Conservation (phyloP, 179 eudicot genomes). For the Dionaea muscipula region DNA sequence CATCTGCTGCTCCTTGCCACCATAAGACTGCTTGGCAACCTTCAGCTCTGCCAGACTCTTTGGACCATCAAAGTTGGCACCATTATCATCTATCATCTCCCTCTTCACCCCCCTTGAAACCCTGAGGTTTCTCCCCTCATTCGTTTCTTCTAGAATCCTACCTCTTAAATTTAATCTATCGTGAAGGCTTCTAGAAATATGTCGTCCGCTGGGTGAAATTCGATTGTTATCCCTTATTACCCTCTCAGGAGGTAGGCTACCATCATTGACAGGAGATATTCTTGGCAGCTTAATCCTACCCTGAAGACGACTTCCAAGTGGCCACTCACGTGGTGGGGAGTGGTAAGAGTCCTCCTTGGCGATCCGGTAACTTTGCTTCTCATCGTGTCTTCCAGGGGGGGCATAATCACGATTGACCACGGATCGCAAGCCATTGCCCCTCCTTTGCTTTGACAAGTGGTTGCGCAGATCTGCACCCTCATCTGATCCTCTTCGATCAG, state of each 20-base stretch:
- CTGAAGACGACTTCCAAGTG: slow-evolving; percentile 54
- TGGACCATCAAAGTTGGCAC: slow-evolving; percentile 36
- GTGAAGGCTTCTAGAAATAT: slow-evolving; percentile 38
- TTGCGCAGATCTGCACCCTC: slow-evolving; percentile 56
- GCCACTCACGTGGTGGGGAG: slow-evolving; percentile 31
- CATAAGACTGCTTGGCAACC: slow-evolving; percentile 27
- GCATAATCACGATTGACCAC: slow-evolving; percentile 45
- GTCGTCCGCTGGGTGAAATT: slow-evolving; percentile 38
- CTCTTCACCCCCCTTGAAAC: slow-evolving; percentile 25
- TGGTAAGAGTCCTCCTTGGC: slow-evolving; percentile 33
- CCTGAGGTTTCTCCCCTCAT: slow-evolving; percentile 29
- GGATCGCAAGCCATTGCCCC: slow-evolving; percentile 53
- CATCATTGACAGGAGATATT: slow-evolving; percentile 29
- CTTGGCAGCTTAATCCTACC: slow-evolving; percentile 74
- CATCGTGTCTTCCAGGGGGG: slow-evolving; percentile 26
- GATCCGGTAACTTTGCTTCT: slow-evolving; percentile 32
- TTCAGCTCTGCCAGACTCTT: slow-evolving; percentile 60
- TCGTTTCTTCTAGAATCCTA: slow-evolving; percentile 34
- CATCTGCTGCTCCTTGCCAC: slow-evolving; percentile 20
- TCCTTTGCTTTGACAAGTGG: slow-evolving; percentile 57
- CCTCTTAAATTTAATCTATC: slow-evolving; percentile 56
- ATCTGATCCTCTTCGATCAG: slow-evolving; percentile 40
- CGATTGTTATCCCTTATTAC: slow-evolving; percentile 29
- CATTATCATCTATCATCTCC: slow-evolving; percentile 24
- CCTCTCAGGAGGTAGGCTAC: slow-evolving; percentile 12